Percentiles rank a stretch among this genome's conserved stretches.
Conservation (phyloP, 805 yeast genomes). For the Pichia cephalocereana region DNA sequence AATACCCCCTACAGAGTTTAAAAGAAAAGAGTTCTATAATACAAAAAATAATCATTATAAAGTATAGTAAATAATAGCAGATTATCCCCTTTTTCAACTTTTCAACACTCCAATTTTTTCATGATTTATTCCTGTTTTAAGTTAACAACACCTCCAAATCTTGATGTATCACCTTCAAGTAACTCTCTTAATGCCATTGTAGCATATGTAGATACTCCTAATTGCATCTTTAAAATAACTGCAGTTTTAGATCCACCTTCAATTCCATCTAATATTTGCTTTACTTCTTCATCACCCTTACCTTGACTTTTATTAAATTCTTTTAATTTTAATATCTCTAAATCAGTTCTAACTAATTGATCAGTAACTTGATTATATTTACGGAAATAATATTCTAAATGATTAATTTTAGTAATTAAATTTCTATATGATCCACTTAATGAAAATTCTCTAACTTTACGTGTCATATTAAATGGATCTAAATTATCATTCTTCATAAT, state of each 20-base stretch:
- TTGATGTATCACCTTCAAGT: constrained; percentile 60
- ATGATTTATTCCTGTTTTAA: constrained; percentile 7
- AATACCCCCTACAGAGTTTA: too few relatives aligned
- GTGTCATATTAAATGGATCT: constrained; percentile 76
- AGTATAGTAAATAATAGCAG: too few relatives aligned
- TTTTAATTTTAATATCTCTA: constrained; percentile 38
- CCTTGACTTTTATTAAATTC: constrained; percentile 9
- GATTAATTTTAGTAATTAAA: constrained; percentile 56
- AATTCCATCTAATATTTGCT: constrained; percentile 24
- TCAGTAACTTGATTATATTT: constrained; percentile 57
- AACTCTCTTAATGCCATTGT: constrained; percentile 95
- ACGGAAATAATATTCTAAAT: constrained; percentile 52
- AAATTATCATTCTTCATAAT: constrained; percentile 75
- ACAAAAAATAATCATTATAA: too few relatives aligned
- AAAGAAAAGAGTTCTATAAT: too few relatives aligned
- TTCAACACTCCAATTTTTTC: too few relatives aligned
- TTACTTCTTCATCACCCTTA: constrained; percentile 9
- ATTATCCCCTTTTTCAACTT: too few relatives aligned
- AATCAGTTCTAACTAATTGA: constrained; percentile 72
- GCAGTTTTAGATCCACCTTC: constrained; percentile 48
- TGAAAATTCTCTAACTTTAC: constrained; percentile 83
- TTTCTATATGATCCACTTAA: constrained; percentile 84
- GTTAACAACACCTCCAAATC: constrained; percentile 21
- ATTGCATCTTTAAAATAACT: constrained; percentile 62
- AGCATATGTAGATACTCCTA: constrained; percentile 87